Conservation (phyloP, 2,329 filamentous ascomycete genomes). For the Diaporthe helianthi region DNA sequence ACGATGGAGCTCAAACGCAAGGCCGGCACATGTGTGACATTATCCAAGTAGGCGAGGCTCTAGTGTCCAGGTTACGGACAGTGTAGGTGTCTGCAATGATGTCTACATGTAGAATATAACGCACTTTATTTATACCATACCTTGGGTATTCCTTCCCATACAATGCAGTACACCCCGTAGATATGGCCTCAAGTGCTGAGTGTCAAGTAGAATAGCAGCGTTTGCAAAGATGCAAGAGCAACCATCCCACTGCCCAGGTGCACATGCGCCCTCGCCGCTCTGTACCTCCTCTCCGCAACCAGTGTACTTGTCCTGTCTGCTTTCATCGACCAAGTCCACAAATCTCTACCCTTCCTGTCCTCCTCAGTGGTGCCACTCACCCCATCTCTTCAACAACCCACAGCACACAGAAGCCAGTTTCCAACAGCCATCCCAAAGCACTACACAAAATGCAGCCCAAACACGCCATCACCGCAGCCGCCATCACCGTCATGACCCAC, state of each 20-base stretch:
- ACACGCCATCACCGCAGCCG: not conserved
- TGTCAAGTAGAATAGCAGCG: too few relatives aligned
- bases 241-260: too few relatives aligned
- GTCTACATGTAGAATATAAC: not conserved
- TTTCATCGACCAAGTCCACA: not conserved
- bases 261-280: too few relatives aligned
- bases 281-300: too few relatives aligned
- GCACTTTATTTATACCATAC: fast-evolving
- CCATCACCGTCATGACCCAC: not conserved
- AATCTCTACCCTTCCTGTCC: not conserved
- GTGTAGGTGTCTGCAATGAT: too few relatives aligned
- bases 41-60: not conserved
- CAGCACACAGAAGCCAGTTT: not conserved
- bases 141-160: too few relatives aligned
- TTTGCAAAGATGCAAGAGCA: too few relatives aligned
- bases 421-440: not conserved
- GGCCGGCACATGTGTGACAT: not conserved
- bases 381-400: not conserved
- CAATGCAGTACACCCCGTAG: too few relatives aligned
- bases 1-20: constrained; percentile 43
- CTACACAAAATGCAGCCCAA: not conserved
- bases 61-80: too few relatives aligned
- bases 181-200: too few relatives aligned
- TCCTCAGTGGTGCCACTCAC: not conserved
- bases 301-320: not conserved